Base-by-base conservation (phyloP, 805 yeast species). In the Lipomyces kockii region DNA sequence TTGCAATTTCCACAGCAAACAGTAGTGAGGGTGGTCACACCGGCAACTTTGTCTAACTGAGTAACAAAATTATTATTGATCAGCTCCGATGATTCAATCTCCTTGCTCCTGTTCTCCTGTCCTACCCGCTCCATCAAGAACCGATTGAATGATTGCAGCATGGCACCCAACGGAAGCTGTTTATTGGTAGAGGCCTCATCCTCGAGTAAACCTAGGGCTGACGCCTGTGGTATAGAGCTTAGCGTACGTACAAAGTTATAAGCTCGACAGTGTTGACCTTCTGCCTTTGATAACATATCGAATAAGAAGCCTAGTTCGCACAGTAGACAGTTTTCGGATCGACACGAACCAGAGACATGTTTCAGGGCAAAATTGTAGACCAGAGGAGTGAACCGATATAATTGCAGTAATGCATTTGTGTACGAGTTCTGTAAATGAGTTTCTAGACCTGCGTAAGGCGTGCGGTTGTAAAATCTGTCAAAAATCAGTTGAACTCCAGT, bases 271-370 rank as follows among this genome's bases (percentile, higher is more conserved):
- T 90, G 91, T 51, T 85, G 84, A 0, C 97, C 95, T 14, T 84
- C 79, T 0, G 97, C 92, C 76, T 91, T 90, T 54, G 83, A 84
- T 79, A 94, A 84, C 99, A 95, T 94, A 75, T 96, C 98, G 78
- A 87, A 91, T 14, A 96, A 80, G 70, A 92, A 91, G 0, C 97
- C 99, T 58, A 93, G 79, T 75, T 95, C 98, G 60, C 90, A 87
- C 34, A 92, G 78, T 2, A 93, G 76, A 1, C 90, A 72, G 8
- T 43, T 58, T n/a, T 65, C 49, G 78, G 79, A 73, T 35, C 86
- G 80, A 53, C 83, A 82, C 69, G 86, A 88, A 56, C 82, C 79
- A 2, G 88, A 83, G 35, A 92, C 78, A 27, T 86, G 83, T 3
- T 82, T 80, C 3, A 88, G 81, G 1, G 89, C 83, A 69, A 85